Percentiles rank a stretch among this genome's conserved stretches.
Evolutionary conservation across 2,329 filamentous ascomycete species (phyloP).

Genomic region (Tolypocladium guangdongense): DNA sequence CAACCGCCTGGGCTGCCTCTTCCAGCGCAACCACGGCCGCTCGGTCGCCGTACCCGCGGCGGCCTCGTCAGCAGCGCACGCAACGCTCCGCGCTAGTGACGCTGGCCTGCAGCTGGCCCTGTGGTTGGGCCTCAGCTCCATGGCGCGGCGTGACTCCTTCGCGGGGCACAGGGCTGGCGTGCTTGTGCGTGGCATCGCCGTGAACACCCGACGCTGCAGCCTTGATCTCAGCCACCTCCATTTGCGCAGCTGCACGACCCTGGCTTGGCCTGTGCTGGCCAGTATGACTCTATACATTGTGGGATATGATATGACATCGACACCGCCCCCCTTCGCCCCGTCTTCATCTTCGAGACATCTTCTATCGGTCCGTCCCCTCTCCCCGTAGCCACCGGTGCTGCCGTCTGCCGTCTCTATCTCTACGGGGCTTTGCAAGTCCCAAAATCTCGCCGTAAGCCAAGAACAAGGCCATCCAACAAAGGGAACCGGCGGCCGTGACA

Average conservation of each 20-base stretch:
- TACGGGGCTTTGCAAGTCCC: neutral
- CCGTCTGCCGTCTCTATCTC: neutral
- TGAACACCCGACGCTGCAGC: neutral
- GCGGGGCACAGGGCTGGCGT: neutral
- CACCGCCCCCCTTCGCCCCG: neutral
- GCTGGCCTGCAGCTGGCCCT: neutral
- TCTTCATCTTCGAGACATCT: neutral
- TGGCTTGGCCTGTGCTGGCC: neutral
- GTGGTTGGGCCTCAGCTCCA: too few species aligned
- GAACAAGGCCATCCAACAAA: neutral
- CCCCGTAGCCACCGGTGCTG: neutral
- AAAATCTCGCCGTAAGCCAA: neutral
- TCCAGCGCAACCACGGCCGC: neutral
- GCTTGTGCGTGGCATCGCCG: neutral
- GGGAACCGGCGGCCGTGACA: neutral
- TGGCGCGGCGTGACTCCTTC: neutral
- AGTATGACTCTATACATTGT: constrained; percentile 5
- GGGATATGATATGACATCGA: constrained; percentile 1
- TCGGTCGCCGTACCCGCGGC: neutral
- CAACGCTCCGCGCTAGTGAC: neutral
- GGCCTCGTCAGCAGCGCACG: neutral
- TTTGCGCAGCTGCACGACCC: neutral
- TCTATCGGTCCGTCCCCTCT: neutral
- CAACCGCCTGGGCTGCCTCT: neutral
- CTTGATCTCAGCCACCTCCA: neutral